phyloP scores from a whole-genome alignment of 176 grass and related monocot genomes.

The Tillandsia fasciculata region DNA sequence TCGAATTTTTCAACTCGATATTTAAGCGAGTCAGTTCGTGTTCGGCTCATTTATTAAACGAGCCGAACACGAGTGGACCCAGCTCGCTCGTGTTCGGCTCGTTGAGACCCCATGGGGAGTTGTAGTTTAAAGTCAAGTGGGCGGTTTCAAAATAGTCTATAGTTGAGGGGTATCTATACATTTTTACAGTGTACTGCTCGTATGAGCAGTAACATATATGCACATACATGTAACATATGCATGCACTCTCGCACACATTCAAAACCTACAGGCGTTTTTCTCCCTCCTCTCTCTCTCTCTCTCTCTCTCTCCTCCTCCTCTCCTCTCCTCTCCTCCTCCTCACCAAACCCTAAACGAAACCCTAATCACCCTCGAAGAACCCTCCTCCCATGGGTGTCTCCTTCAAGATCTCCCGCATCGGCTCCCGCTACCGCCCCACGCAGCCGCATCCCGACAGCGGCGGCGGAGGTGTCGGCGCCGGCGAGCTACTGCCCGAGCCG shows the following conservation, averaged over 20 bases:
- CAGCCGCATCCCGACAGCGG: background rate
- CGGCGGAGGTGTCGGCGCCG: background rate
- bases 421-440: constrained; percentile 28
- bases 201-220: too few species aligned
- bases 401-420: constrained; percentile 24
- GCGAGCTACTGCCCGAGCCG: background rate
- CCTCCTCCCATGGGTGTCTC: constrained; percentile 42
- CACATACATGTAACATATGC: background rate
- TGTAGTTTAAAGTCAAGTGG: too few species aligned
- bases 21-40: too few species aligned
- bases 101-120: too few species aligned
- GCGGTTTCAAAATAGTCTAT: too few species aligned
- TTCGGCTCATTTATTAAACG: too few species aligned
- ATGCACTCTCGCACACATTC: background rate
- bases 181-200: background rate
- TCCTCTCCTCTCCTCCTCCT: background rate
- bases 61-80: too few species aligned
- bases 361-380: constrained; percentile 17
- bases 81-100: too few species aligned
- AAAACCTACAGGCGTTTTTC: background rate
- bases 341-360: background rate
- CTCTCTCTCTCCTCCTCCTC: background rate
- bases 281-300: background rate
- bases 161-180: too few species aligned
- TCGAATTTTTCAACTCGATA: too few species aligned